Evolutionary conservation across 176 grass and related monocot genomes (phyloP), one percentile per base, ranked within the genome.

Genomic region (Lolium rigidum): DNA sequence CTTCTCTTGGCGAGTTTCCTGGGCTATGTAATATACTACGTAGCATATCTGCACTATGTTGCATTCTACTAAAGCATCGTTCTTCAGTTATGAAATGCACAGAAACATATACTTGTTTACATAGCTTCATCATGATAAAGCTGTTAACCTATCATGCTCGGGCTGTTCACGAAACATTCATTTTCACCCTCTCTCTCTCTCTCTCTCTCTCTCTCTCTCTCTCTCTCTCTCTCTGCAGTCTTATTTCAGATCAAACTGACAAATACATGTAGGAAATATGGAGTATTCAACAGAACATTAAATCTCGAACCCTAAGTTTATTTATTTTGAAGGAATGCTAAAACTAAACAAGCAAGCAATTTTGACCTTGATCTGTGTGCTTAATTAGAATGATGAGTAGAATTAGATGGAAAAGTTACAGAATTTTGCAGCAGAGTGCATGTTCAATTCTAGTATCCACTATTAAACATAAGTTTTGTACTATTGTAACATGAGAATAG

Each of bases 31-130:
- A 78, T 13, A 38, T 86, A 35, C 31, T 35, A 35, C 31, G 3
- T 54, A 1, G 12, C 43, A 73, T 68, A 14, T 66, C 15, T 70
- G n/a, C 47, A 39, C 2, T 70, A 74, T 57, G n/a, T 37, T 37
- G 4, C 9, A 20, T 28, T 50, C 70, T 18, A 39, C 12, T 24
- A 43, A 84, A 63, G 28, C 78, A 41, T 50, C 7, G n/a, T 64
- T 56, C 26, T 48, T 80, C 28, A 79, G 52, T 56, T 51, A 75
- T 79, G 22, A 79, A 63, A 62, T 70, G 15, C 57, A 78, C 10
- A 11, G 60, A 80, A 17, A 69, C 39, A 4, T 56, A 25, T 28
- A n/a, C 11, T 17, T 79, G 38, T 80, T 74, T 13, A 25, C 12
- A 63, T 72, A 59, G 4, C 50, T 59, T 66, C 9, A 71, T 55